Evolutionary conservation across 2,329 filamentous ascomycete genomes (phyloP).

Genomic region (Pezicula radicicola): DNA sequence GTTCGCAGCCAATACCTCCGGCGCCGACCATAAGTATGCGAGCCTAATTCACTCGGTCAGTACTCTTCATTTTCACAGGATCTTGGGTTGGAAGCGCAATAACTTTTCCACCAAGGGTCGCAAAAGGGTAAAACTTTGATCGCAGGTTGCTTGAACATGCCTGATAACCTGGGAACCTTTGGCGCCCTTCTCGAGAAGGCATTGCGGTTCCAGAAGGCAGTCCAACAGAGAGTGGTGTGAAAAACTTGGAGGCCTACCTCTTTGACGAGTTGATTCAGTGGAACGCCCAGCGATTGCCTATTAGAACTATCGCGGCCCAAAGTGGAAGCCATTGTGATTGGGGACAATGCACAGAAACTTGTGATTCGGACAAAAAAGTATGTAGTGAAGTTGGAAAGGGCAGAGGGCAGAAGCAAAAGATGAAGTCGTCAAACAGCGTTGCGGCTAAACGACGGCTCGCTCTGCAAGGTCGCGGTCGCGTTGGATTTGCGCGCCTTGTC

Average conservation of each 20-base stretch:
- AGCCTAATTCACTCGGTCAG: conserved; percentile 54
- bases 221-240: conserved; percentile 12
- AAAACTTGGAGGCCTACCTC: conserved; percentile 48
- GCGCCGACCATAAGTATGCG: conserved; percentile 92
- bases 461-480: too few relatives aligned
- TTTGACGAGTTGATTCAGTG: conserved; percentile 64
- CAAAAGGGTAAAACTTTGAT: neutral
- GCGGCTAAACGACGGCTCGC: too few relatives aligned
- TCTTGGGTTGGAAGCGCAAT: neutral
- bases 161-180: neutral
- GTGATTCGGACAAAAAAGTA: neutral
- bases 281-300: conserved; percentile 63
- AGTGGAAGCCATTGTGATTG: conserved; percentile 1
- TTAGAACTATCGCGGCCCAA: conserved; percentile 52
- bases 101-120: neutral
- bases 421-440: too few relatives aligned
- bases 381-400: neutral
- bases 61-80: conserved; percentile 9
- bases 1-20: conserved; percentile 94
- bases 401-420: neutral
- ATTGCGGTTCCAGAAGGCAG: neutral
- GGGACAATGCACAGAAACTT: neutral
- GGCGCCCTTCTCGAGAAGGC: neutral
- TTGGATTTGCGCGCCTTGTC: too few relatives aligned
- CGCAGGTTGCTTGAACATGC: too few relatives aligned